Evolutionary conservation across 2,329 filamentous ascomycete species (phyloP).

Genomic region (Aspergillus neoniger): DNA sequence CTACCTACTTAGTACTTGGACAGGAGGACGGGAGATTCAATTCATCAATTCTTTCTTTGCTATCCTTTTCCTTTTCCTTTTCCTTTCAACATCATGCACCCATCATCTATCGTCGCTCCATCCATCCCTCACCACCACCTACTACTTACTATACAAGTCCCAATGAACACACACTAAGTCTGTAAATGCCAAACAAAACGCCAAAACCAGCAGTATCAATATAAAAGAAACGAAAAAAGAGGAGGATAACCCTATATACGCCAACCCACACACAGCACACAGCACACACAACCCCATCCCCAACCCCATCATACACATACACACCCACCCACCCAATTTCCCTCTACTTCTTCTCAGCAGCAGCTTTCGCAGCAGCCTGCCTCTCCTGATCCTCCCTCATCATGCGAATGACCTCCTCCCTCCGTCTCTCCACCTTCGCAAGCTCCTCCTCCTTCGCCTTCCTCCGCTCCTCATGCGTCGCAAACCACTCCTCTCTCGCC

Average conservation of each 20-base stretch:
- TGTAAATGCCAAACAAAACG: neutral
- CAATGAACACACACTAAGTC: neutral
- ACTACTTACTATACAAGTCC: constrained; percentile 6
- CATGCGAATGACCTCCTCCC: constrained; percentile 44
- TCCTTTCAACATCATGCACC: neutral
- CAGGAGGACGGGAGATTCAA: neutral
- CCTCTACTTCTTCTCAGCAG: neutral
- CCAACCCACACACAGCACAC: neutral
- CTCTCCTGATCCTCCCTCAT: constrained; percentile 42
- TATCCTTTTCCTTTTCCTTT: neutral
- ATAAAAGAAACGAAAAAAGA: neutral
- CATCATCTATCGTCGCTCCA: neutral
- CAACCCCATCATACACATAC: too few species aligned
- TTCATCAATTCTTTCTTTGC: neutral
- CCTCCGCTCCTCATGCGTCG: constrained; percentile 69
- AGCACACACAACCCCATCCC: too few species aligned
- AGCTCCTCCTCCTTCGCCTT: constrained; percentile 66
- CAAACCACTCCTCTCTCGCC: constrained; percentile 93
- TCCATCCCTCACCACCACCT: neutral
- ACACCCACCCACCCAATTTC: neutral
- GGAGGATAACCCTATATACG: neutral
- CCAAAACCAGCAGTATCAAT: neutral
- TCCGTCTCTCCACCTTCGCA: constrained; percentile 39
- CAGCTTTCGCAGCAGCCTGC: neutral
- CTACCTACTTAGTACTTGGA: neutral